Conservation (phyloP, 441 rosid genomes). For the Populus hybrid region DNA sequence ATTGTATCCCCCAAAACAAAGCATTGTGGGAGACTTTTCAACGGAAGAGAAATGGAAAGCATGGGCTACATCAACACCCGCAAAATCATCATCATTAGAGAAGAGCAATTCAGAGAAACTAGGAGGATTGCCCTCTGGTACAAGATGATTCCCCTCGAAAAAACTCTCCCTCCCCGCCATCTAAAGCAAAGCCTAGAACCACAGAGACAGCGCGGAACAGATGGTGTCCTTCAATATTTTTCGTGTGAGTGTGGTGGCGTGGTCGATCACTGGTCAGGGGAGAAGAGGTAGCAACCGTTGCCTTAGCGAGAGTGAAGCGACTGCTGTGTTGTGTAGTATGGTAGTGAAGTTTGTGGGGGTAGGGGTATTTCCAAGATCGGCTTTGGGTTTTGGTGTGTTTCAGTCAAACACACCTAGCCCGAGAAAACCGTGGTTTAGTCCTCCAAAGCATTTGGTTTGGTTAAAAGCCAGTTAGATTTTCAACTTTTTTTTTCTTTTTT, state of each 20-base stretch:
- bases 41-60: constrained; percentile 20
- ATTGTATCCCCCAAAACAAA: constrained; percentile 56
- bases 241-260: background rate
- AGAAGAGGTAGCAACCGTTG: background rate
- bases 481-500: background rate
- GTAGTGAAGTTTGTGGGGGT: constrained; percentile 7
- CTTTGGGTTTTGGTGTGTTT: constrained; percentile 20
- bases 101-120: constrained; percentile 71
- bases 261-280: background rate
- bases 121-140: constrained; percentile 9
- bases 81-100: constrained; percentile 33
- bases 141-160: constrained; percentile 32
- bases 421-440: constrained; percentile 76
- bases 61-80: constrained; percentile 24
- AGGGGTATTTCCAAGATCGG: constrained; percentile 27
- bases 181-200: background rate
- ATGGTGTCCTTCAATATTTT: background rate
- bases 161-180: constrained; percentile 45
- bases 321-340: background rate
- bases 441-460: constrained; percentile 49
- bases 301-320: background rate
- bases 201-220: background rate
- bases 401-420: constrained; percentile 78
- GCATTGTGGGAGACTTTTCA: constrained; percentile 53
- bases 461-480: background rate